Evolutionary conservation across 768 basidiomycete genomes (phyloP).

Genomic region (Mycena alexandri): DNA sequence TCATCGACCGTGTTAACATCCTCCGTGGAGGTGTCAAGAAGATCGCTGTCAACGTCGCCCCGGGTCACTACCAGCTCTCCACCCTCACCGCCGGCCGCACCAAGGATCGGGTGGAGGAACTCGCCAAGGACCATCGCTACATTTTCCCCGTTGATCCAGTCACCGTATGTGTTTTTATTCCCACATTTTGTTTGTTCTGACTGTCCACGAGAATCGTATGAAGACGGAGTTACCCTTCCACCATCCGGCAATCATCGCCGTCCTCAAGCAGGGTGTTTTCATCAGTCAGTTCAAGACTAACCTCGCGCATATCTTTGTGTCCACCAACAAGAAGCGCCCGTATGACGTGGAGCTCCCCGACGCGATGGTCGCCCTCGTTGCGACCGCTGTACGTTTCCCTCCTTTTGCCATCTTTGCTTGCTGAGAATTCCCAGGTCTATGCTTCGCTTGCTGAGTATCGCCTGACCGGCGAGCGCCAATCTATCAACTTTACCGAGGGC

Average conservation of each 20-base stretch:
- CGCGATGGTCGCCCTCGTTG: background rate
- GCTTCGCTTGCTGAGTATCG: background rate
- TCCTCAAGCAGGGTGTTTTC: slow-evolving; percentile 16
- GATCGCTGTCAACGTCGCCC: background rate
- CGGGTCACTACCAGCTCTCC: background rate
- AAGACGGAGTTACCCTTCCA: slow-evolving; percentile 8
- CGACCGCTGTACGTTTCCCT: background rate
- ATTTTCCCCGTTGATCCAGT: slow-evolving; percentile 9
- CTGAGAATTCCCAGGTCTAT: too few relatives aligned
- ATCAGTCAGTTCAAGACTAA: slow-evolving; percentile 2
- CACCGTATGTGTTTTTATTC: too few relatives aligned
- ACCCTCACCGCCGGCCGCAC: background rate
- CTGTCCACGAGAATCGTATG: background rate
- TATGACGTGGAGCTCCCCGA: slow-evolving; percentile 7
- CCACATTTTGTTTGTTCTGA: too few relatives aligned
- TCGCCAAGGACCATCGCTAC: slow-evolving; percentile 18
- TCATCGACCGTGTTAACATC: slow-evolving; percentile 14
- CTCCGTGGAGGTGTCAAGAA: slow-evolving; percentile 9
- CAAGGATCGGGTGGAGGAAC: slow-evolving; percentile 1
- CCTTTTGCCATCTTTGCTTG: too few relatives aligned
- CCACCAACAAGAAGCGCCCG: background rate
- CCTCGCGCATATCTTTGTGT: background rate
- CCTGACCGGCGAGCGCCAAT: background rate
- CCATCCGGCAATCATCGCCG: background rate
- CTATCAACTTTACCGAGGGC: background rate